Evolutionary conservation across 495 filamentous ascomycete species (phyloP), one percentile per base, ranked within the genome.

Genomic region (Podospora appendiculata): DNA sequence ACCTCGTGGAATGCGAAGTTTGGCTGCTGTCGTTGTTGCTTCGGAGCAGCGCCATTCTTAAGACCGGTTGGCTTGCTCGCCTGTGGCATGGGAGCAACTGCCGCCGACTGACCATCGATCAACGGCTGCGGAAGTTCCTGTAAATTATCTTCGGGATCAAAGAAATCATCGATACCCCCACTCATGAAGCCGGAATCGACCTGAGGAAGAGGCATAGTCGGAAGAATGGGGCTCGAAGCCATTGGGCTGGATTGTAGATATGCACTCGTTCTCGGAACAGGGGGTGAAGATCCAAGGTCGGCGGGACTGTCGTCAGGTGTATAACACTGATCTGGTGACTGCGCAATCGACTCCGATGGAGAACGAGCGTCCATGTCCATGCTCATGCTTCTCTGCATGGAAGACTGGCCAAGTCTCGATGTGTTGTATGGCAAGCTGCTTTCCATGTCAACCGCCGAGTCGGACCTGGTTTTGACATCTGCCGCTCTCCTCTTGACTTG

Each of bases 121-220:
- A 25, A 5, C 5, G 25, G 25, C 5, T 25, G 25, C 5, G 25
- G 25, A 5, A 25, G 25, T 25, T 60, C 47, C 32, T 56, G 56
- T 32, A 66, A 25, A 2, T 59, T 38, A 2, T 60, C 54, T 6
- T 71, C 71, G 39, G 76, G 73, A 13, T 71, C 74, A 45, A 75
- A 75, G 0, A 69, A 48, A 41, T 88, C 82, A 16, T 88, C 83
- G 12, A 88, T 62, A 0, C 78, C 77, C 7, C 81, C 85, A 66
- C 86, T 90, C 85, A 90, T 87, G 59, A 89, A 90, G 0, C 87
- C 87, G 9, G 86, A 90, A 63, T 94, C 88, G 11, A 77, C 71
- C 51, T 77, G 73, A 3, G 65, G 63, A 38, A 75, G 67, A 7
- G 73, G 70, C 70, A 88, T 75, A 8, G 78, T 71, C 8, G 88